Evolutionary conservation across 345 rosid species (phyloP), one percentile per base, ranked within the genome.

Genomic region (Arabidopsis arenosa): DNA sequence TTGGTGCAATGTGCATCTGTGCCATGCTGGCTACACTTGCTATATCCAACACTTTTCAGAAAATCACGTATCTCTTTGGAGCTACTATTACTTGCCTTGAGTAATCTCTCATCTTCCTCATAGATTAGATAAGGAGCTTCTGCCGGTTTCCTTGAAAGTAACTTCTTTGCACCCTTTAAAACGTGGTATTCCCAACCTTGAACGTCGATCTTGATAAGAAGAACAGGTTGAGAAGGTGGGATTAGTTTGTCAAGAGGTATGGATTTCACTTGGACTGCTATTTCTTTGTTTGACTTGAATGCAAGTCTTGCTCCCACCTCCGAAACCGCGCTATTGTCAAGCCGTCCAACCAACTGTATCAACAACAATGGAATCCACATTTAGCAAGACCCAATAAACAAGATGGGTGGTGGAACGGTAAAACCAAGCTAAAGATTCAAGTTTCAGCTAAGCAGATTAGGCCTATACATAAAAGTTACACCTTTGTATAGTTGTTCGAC

Each of bases 151-250:
- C 96, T 82, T 0, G 91, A 90, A 3, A 95, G 83, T 21, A 95
- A 76, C 82, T 88, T 90, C 57, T 82, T 41, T 14, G 98, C 96
- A 8, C 99, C 99, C 70, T 86, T 95, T 66, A 95, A 51, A 9
- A 95, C 99, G 59, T 92, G 98, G 80, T 87, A 83, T 75, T 95
- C 98, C 98, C 99, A 95, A 63, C 98, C 99, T 79, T 92, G 99
- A 74, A 95, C 98, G 57, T 95, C 99, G 51, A 92, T 86, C 83
- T 95, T 92, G 62, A 95, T 73, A 45, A 95, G 80, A 74, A 89
- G 81, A 66, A 95, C 88, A 2, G 83, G 72, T 65, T 85, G 86
- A 3, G 88, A 80, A 43, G 87, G 88, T 0, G 88, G 79, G 70
- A 92, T 84, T 23, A 95, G 75, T 57, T 92, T 85, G 28, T 92